Base-by-base conservation (phyloP, 2,329 filamentous ascomycete genomes). In the Huntiella omanensis region DNA sequence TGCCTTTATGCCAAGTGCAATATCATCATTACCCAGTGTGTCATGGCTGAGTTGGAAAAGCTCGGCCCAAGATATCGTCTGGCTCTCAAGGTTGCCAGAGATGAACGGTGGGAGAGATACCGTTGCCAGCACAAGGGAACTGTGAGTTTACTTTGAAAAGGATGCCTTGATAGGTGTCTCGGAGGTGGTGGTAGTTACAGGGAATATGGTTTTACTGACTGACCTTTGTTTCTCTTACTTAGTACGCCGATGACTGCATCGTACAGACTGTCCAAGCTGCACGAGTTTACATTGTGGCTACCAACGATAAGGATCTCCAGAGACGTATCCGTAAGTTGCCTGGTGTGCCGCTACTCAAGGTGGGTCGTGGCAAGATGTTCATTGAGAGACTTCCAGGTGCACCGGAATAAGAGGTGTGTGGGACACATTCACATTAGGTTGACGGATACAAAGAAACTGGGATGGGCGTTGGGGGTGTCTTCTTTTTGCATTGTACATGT, bases 321-420 rank as follows among this genome's bases (percentile, higher is more conserved):
- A 70, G 85, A 57, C 69, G 87, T 48, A 71, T 94, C 55, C 71
- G 87, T 52, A 95, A 94, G 65, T 61, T 69, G 38, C 62, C 64
- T 36, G 69, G 71, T 61, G 77, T 82, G 48, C 79, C 79, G 19
- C 75, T 83, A 54, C 71, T 94, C 69, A 85, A 78, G 56, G 84
- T 91, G 22, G 83, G 81, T 4, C 74, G 83, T 56, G 85, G 83
- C 40, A 95, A 95, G 63, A 96, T 95, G 62, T 80, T 88, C 41
- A 91, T 98, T 57, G 91, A 96, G 69, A 75, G 87, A 55, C 63
- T 95, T 52, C 87, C 87, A 4, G 83, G 86, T 61, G 84, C 83
- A 34, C 83, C 83, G 33, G 79, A 86, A 42, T 62, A 54, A 53
- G 59, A 57, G 15, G 37, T n/a, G 22, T 5, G 10, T 17, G 10